Conservation (phyloP, 148 eudicot genomes). For the Fagopyrum homotropicum region DNA sequence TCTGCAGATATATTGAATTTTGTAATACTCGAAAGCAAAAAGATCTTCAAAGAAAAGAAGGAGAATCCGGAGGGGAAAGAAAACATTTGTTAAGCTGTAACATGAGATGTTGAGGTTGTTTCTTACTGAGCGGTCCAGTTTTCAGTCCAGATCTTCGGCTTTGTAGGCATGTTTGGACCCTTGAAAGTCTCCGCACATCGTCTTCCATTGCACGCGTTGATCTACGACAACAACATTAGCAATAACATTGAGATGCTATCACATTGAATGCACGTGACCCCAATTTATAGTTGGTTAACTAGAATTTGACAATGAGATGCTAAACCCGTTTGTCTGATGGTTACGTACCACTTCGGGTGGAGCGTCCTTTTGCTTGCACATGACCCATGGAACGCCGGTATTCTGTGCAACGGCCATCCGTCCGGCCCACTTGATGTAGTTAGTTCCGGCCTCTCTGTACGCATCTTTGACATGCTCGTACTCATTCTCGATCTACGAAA, state of each 20-base stretch:
- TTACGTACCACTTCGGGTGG: slow-evolving; percentile 69
- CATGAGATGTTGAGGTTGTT: background rate
- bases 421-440: slow-evolving; percentile 81
- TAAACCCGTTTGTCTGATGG: no score
- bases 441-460: slow-evolving; percentile 35
- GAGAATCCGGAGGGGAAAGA: no score
- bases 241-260: no score
- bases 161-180: slow-evolving; percentile 71
- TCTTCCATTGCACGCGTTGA: slow-evolving; percentile 90
- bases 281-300: no score
- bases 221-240: slow-evolving; percentile 24
- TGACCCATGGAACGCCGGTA: slow-evolving; percentile 83
- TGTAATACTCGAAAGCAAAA: background rate
- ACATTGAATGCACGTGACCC: no score
- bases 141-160: slow-evolving; percentile 89
- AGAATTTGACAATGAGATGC: no score
- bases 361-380: slow-evolving; percentile 97
- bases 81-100: background rate
- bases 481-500: slow-evolving; percentile 81
- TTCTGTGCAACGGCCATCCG: slow-evolving; percentile 60
- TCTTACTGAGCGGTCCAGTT: slow-evolving; percentile 98
- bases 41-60: background rate
- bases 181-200: slow-evolving; percentile 78
- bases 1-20: slow-evolving; percentile 23
- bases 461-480: slow-evolving; percentile 54